Base-by-base conservation (phyloP, 2,329 filamentous ascomycete species). In the Phialophora expanda region DNA sequence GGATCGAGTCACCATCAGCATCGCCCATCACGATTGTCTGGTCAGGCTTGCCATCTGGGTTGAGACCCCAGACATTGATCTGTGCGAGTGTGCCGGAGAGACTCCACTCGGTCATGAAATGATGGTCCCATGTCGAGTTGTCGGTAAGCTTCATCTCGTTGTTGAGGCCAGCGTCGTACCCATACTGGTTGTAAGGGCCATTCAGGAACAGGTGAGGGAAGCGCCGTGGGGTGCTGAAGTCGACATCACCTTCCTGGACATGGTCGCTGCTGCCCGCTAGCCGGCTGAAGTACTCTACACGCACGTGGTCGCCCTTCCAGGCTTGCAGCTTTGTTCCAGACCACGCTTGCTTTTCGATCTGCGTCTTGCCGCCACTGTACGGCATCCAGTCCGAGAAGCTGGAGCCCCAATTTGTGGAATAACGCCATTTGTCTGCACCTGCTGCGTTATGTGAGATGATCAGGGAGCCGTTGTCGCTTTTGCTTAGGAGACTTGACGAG, bases 21-120 rank as follows among this genome's bases (percentile, higher is more conserved):
- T 90, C 87, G 24, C 88, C 88, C 67, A 83, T 85, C 1, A 87
- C 82, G 62, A 80, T 82, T 7, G 83, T 83, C 66, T 86, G 81
- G 74, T 90, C 87, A 0, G 87, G 87, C 70, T 84, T 77, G 22
- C 86, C 86, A 74, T 89, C 83, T 0, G 84, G 82, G 71, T 89
- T 87, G 74, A 89, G 86, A 59, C 87, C 88, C 87, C 88, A 90
- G 4, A 88, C 81, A 69, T 89, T 90, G 65, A 89, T 77, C 71
- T 89, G 87, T 63, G 86, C 83, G 56, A 83, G 77, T 2, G 84
- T 83, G 5, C 87, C 87, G 41, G 14, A 32, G 11, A 44, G 53
- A 44, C 54, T 63, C 83, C 86, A 90, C 72, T 90, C 87, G 3
- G 82, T 80, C 81, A 88, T 84, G 66, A 89, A 86, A 68, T 86